Base-by-base conservation (phyloP, 1,139 yeast genomes). In the Nakaseomyces kungkrabaensis region DNA sequence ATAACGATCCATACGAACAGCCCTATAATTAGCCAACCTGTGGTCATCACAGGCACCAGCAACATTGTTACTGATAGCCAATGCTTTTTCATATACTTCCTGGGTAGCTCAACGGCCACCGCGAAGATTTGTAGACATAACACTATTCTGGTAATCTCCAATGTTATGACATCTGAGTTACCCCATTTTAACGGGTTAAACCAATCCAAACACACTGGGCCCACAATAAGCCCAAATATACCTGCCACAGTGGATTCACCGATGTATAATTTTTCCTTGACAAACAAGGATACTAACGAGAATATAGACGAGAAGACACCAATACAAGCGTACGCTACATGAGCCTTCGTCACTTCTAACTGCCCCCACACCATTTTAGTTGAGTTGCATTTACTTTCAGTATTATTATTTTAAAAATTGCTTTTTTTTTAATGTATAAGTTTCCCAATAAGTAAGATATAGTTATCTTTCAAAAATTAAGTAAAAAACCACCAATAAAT, bases 211-310 rank as follows among this genome's bases (percentile, higher is more conserved):
- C 96, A 86, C 63, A 89, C 95, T 0, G 97, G 97, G 0, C 98
- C 98, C 7, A 90, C 82, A 26, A 92, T 88, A 25, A 92, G 75
- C 3, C 98, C 98, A 47, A 88, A 89, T 5, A 92, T 73, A 4
- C 95, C 82, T 2, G 97, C 97, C 37, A 90, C 94, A 0, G 96
- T 83, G 11, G 97, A 96, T 70, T 92, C 98, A 61, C 98, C 97
- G 27, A 92, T 85, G 67, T 86, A 92, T 17, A 90, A 72, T 58
- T 79, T 77, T 67, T 92, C 97, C 66, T 92, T 94, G 45, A 92
- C 89, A 62, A 89, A 87, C 41, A 90, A 77, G 0, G 97, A 92
- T n/a, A 86, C 79, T 38, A 94, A 73, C 9, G 97, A 89, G 67
- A 92, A 92, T 37, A 85, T 69, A 7, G 95, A 80, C 50, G 95